phyloP scores from a whole-genome alignment of 2,329 filamentous ascomycete genomes.

The Pseudogymnoascus sp. region DNA sequence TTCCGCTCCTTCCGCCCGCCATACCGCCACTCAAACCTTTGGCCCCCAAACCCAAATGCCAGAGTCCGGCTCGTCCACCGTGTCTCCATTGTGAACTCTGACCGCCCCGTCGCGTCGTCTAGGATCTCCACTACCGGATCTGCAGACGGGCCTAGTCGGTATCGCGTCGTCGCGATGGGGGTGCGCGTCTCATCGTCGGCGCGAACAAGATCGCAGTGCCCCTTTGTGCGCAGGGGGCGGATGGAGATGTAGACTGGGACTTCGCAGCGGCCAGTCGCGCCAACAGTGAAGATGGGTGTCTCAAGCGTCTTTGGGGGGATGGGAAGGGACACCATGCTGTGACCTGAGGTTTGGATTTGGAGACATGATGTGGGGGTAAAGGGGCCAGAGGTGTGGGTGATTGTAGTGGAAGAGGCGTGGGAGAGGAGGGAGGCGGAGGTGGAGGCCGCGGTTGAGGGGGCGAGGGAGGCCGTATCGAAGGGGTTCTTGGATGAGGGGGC shows the following conservation, averaged over 20 bases:
- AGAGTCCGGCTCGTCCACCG: conserved; percentile 41
- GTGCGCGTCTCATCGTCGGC: conserved; percentile 32
- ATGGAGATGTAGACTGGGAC: conserved; percentile 45
- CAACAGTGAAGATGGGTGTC: conserved; percentile 40
- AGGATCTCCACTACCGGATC: conserved; percentile 39
- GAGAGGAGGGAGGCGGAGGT: background rate
- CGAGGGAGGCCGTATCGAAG: conserved; percentile 5
- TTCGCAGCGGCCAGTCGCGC: conserved; percentile 29
- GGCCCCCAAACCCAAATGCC: conserved; percentile 39
- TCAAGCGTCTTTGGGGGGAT: conserved; percentile 32
- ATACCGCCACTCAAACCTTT: conserved; percentile 52
- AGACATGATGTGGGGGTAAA: conserved; percentile 41
- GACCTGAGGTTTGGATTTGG: conserved; percentile 44
- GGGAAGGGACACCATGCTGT: conserved; percentile 38
- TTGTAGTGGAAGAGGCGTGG: conserved; percentile 11
- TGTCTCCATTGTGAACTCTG: conserved; percentile 27
- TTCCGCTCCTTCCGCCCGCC: conserved; percentile 40
- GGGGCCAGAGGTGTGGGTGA: conserved; percentile 9
- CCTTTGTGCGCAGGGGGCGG: conserved; percentile 41
- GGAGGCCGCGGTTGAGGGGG: background rate
- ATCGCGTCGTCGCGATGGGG: conserved; percentile 45
- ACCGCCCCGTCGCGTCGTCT: background rate
- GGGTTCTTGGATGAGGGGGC: background rate
- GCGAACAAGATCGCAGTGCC: conserved; percentile 42
- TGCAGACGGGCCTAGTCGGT: conserved; percentile 49